These are phyloP conservation scores for Suhomyces wounanorum DNA, from an alignment of 1,139 yeast genomes.

Conservation along the genomic window DNA sequence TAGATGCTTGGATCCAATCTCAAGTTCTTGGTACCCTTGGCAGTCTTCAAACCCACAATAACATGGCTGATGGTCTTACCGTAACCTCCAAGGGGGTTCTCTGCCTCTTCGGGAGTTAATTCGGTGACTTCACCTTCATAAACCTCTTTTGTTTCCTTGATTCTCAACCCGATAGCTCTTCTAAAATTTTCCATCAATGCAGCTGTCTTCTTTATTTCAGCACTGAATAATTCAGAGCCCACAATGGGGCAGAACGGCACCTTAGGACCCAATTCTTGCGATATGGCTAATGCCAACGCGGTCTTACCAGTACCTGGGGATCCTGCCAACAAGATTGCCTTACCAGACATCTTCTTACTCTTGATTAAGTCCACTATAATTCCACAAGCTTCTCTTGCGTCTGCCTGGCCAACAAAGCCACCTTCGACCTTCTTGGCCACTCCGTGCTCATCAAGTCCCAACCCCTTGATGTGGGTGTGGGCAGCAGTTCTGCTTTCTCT, in stretches of 20 bases:
- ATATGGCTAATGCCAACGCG: conserved; percentile 91
- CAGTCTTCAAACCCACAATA: conserved; percentile 89
- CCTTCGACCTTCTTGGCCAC: conserved; percentile 83
- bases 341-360: conserved; percentile 91
- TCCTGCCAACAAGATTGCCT: conserved; percentile 94
- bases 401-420: conserved; percentile 93
- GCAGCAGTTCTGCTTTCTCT: conserved; percentile 88
- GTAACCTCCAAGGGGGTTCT: conserved; percentile 95
- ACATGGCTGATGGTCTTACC: conserved; percentile 97
- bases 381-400: conserved; percentile 98
- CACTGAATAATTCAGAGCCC: conserved; percentile 92
- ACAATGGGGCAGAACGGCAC: conserved; percentile 98
- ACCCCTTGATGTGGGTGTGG: conserved; percentile 94
- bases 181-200: conserved; percentile 97
- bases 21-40: conserved; percentile 91
- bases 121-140: conserved; percentile 99
- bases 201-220: conserved; percentile 96
- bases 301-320: conserved; percentile 99
- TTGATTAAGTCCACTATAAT: conserved; percentile 91
- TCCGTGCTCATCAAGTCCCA: conserved; percentile 92
- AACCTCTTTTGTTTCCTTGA: conserved; percentile 95
- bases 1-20: conserved; percentile 94
- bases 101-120: conserved; percentile 94
- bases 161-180: conserved; percentile 92
- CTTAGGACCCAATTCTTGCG: conserved; percentile 97